Conservation (phyloP, 1,139 yeast genomes). For the Hansenula sp. region DNA sequence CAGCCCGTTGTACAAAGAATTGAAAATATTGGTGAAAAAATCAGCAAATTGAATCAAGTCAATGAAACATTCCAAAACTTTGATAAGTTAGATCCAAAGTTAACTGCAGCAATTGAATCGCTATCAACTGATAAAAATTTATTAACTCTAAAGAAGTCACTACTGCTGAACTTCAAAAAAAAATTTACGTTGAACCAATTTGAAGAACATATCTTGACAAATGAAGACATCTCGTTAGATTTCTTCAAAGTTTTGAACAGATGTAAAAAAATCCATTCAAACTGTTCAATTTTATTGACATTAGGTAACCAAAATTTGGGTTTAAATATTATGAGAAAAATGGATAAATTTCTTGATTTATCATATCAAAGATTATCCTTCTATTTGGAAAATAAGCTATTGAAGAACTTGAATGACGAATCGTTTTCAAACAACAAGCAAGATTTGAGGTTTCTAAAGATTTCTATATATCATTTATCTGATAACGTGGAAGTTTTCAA, state of each 20-base stretch:
- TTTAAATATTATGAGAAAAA: constrained; percentile 58
- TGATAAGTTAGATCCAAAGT: constrained; percentile 24
- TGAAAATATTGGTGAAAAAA: constrained; percentile 24
- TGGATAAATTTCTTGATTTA: constrained; percentile 35
- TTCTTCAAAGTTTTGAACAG: constrained; percentile 61
- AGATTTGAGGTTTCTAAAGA: constrained; percentile 33
- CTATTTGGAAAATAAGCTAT: constrained; percentile 27
- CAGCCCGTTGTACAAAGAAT: constrained; percentile 46
- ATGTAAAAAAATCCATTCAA: constrained; percentile 60
- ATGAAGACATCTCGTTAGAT: constrained; percentile 45
- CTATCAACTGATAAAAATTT: constrained; percentile 40
- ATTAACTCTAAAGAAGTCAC: constrained; percentile 46
- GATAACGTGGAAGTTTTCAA: constrained; percentile 39
- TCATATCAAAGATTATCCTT: constrained; percentile 32
- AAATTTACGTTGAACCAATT: constrained; percentile 68
- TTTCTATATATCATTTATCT: constrained; percentile 29
- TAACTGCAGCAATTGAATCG: constrained; percentile 34
- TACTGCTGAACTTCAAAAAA: constrained; percentile 55
- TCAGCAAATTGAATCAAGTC: constrained; percentile 29
- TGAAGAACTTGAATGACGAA: constrained; percentile 18
- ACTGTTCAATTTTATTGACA: constrained; percentile 65
- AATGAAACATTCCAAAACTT: constrained; percentile 21
- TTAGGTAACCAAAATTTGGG: constrained; percentile 74
- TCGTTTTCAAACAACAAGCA: constrained; percentile 1
- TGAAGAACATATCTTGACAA: constrained; percentile 57